These are phyloP conservation scores for Globisporangium splendens DNA, from an alignment of 352 stramenopile species.

Conservation along the genomic window DNA sequence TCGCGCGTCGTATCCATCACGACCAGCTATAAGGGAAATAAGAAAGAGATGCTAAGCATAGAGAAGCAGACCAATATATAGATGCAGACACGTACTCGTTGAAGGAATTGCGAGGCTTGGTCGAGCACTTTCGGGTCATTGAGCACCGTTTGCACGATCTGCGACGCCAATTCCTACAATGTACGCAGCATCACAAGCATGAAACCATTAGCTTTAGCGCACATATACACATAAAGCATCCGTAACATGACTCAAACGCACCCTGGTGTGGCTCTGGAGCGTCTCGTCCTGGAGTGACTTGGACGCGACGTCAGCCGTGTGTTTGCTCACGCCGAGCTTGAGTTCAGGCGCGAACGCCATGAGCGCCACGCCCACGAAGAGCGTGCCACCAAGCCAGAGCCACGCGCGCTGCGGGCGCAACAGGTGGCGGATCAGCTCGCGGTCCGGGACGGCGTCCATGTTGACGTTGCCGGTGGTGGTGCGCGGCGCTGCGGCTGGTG, in stretches of 20 bases:
- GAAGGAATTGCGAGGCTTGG: conserved; percentile 72
- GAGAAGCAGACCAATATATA: conserved; percentile 2
- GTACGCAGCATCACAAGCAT: not conserved
- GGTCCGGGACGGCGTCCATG: conserved; percentile 37
- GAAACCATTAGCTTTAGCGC: conserved; percentile 1
- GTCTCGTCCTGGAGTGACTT: conserved; percentile 83
- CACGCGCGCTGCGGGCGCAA: conserved; percentile 54
- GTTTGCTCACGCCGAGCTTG: conserved; percentile 74
- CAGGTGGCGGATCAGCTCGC: conserved; percentile 26
- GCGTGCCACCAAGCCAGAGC: conserved; percentile 44
- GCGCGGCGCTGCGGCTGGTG: not conserved
- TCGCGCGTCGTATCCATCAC: conserved; percentile 64
- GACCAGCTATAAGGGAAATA: conserved; percentile 42
- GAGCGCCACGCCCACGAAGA: conserved; percentile 43
- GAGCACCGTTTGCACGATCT: conserved; percentile 86
- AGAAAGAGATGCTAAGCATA: not conserved
- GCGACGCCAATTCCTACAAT: conserved; percentile 54
- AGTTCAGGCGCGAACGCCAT: conserved; percentile 76
- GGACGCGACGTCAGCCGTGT: conserved; percentile 79
- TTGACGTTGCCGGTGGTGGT: not conserved
- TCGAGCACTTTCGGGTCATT: conserved; percentile 83
- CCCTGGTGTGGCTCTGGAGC: conserved; percentile 61
- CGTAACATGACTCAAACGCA: not conserved
- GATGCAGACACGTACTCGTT: conserved; percentile 36
- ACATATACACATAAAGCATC: not conserved